These are phyloP conservation scores for Solanum ossicruentum DNA, from an alignment of 257 asterid genomes.

Conservation along the genomic window DNA sequence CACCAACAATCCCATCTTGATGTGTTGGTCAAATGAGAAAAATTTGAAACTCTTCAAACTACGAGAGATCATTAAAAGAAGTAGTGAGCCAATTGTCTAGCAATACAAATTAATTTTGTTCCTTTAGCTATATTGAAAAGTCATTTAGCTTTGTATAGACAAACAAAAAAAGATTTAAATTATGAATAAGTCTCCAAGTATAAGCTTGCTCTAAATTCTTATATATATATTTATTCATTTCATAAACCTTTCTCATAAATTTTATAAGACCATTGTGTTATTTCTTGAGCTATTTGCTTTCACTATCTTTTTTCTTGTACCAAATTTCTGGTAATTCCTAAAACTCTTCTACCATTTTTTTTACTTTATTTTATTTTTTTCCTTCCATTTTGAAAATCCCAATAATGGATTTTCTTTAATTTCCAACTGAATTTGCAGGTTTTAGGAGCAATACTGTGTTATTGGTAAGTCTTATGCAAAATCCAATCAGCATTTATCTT, in stretches of 20 bases:
- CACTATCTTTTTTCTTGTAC: neutral
- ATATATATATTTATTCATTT: neutral
- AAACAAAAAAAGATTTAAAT: neutral
- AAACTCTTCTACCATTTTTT: neutral
- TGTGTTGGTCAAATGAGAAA: neutral
- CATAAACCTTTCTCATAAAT: neutral
- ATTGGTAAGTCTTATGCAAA: neutral
- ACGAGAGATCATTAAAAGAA: neutral
- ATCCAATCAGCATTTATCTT: neutral
- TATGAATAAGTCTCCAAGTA: neutral
- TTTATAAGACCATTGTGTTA: neutral
- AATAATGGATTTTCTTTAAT: neutral
- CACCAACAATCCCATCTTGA: neutral
- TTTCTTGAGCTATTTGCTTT: neutral
- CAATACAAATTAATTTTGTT: neutral
- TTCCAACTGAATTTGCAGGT: neutral
- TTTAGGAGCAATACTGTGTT: neutral
- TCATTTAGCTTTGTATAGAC: neutral
- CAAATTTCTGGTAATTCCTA: neutral
- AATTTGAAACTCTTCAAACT: neutral
- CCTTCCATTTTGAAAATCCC: neutral
- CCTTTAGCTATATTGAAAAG: neutral
- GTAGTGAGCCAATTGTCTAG: neutral
- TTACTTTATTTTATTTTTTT: neutral
- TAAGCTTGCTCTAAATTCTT: neutral